These are phyloP conservation scores for Fusarium bactridioides DNA, from an alignment of 2,329 filamentous ascomycete species.

Conservation along the genomic window DNA sequence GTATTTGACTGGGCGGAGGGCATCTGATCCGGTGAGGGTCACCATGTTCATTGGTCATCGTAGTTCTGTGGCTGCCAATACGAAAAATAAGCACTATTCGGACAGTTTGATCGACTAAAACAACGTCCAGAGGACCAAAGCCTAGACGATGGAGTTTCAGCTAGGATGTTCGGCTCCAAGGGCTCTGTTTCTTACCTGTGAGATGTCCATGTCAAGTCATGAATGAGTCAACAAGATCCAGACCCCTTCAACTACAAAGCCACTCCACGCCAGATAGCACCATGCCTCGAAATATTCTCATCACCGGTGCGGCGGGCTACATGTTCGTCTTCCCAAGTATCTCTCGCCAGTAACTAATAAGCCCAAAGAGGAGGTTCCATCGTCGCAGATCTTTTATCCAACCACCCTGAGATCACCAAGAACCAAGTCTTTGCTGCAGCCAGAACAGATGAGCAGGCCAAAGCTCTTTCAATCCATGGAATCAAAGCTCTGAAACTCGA, in stretches of 20 bases:
- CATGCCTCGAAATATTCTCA: background rate
- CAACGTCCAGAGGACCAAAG: background rate
- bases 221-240: background rate
- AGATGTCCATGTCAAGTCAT: background rate
- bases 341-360: fast-evolving
- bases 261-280: background rate
- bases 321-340: background rate
- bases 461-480: background rate
- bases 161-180: background rate
- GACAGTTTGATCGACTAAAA: background rate
- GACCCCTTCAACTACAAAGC: background rate
- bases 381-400: background rate
- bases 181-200: background rate
- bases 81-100: background rate
- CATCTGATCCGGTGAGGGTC: background rate
- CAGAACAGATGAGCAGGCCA: background rate
- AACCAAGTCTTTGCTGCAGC: background rate
- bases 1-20: no score
- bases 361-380: background rate
- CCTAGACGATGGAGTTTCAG: background rate
- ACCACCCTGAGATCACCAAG: background rate
- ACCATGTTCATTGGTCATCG: background rate
- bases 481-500: background rate
- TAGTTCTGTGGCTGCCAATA: background rate
- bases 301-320: background rate